Base-by-base conservation (phyloP, 2,329 filamentous ascomycete species). In the Colletotrichum kahawae region DNA sequence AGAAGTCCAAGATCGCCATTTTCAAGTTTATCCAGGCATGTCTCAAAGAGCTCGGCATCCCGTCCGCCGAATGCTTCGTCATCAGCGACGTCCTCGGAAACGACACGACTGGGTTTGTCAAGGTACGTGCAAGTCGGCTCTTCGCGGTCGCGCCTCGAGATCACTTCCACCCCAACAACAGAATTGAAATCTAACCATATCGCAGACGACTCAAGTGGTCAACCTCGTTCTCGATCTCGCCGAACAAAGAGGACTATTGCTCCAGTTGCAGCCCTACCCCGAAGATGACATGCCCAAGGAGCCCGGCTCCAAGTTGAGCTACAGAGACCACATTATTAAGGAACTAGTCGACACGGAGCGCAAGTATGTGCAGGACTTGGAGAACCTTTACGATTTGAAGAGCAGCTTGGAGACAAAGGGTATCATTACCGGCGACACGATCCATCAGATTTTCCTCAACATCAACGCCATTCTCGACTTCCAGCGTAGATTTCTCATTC, bases 31-130 rank as follows among this genome's bases (percentile, higher is more conserved):
- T 98, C 75, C 93, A 97, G 83, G 95, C 95, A 29, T 98, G 96
- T 83, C 89, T 97, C 81, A 92, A 93, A 78, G 94, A 98, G 67
- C 88, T 98, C 66, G 91, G 93, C 71, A 94, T 98, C 68, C 91
- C 94, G 3, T 88, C 95, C 6, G 90, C 93, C 63, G 95, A 98
- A 76, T 96, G 95, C 81, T 98, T 98, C 84, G 94, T 98, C 80
- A 94, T 99, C 79, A 94, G 92, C 73, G 96, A 99, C 84, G 87
- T 98, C 60, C 96, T 97, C 84, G 95, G 95, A 69, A 95, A 96
- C 80, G 97, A 98, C 84, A 99, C 97, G 1, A 98, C 95, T 59
- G 97, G 97, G 4, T 98, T 99, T 83, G 95, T 98, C 79, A 98
- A 98, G 91, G 95, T 95, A 82, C 76, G 86, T 82, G 24, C n/a